Conservation (phyloP, 352 stramenopile species). For the Lagenidium sp. region DNA sequence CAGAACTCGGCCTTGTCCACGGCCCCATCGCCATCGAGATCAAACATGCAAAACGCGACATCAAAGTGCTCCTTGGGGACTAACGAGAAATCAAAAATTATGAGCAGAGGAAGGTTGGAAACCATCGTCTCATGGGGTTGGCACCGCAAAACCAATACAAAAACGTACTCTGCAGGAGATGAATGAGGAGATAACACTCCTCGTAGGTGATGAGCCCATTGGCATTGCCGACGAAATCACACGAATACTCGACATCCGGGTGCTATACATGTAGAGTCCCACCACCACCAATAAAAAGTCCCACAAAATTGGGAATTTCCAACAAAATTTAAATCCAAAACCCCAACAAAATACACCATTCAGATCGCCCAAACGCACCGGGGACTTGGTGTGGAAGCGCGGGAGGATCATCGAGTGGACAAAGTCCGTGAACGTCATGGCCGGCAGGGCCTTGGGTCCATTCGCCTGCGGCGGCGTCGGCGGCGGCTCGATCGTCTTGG, state of each 20-base stretch:
- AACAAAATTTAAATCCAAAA: too few relatives aligned
- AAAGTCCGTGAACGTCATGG: slow-evolving; percentile 82
- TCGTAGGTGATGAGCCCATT: slow-evolving; percentile 73
- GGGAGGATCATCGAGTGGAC: slow-evolving; percentile 64
- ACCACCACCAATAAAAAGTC: too few relatives aligned
- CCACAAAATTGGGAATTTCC: too few relatives aligned
- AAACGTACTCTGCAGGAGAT: slow-evolving; percentile 62
- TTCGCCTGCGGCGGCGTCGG: too few relatives aligned
- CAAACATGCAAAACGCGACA: slow-evolving; percentile 76
- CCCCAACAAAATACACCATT: too few relatives aligned
- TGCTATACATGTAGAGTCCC: too few relatives aligned
- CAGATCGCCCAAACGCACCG: too few relatives aligned
- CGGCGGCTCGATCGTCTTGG: slow-evolving; percentile 19
- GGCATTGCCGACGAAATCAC: slow-evolving; percentile 62
- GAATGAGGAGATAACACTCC: slow-evolving; percentile 71
- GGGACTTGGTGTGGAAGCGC: slow-evolving; percentile 49
- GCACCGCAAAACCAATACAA: not conserved
- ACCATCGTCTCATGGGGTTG: too few relatives aligned
- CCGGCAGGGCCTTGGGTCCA: slow-evolving; percentile 18
- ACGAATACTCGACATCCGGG: slow-evolving; percentile 44
- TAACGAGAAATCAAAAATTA: slow-evolving; percentile 7
- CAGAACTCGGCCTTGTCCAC: slow-evolving; percentile 73
- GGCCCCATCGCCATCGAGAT: slow-evolving; percentile 60
- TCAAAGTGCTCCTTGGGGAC: slow-evolving; percentile 71
- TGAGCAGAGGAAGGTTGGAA: not conserved